A percentile compares a stretch with the other conserved stretches of the same genome.
Evolutionary conservation across 2,329 filamentous ascomycete genomes (phyloP).

Genomic region (Sporothrix protearum): DNA sequence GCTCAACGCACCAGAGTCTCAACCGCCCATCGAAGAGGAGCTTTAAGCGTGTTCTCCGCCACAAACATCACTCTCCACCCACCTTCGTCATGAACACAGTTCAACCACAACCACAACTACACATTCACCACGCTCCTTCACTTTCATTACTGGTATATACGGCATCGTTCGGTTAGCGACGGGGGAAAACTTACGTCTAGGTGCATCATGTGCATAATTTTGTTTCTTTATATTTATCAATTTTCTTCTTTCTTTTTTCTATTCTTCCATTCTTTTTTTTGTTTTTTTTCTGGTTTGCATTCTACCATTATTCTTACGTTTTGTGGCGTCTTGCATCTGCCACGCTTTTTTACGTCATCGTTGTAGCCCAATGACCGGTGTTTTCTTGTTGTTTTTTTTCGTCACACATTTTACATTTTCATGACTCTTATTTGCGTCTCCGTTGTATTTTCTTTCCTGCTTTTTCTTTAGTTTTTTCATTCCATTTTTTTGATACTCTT

Average conservation of each 20-base stretch:
- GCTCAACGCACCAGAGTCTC: conserved; percentile 56
- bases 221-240: not conserved
- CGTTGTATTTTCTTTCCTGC: not conserved
- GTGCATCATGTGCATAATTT: not conserved
- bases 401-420: not conserved
- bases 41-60: conserved; percentile 27
- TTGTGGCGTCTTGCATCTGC: not conserved
- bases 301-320: not conserved
- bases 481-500: not conserved
- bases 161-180: conserved; percentile 14
- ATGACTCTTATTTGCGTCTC: not conserved
- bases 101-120: not conserved
- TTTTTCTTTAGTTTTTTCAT: not conserved
- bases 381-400: not conserved
- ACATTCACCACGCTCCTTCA: not conserved
- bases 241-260: not conserved
- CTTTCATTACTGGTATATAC: not conserved
- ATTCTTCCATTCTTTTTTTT: not conserved
- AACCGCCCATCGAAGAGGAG: conserved; percentile 49
- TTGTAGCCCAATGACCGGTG: not conserved
- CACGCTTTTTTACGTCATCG: not conserved
- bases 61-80: not conserved
- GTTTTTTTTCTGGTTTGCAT: not conserved
- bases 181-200: not conserved
- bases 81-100: not conserved